Percentiles rank a stretch among this genome's conserved stretches.
Conservation (phyloP, 2,329 filamentous ascomycete species). For the Fusarium sp. region DNA sequence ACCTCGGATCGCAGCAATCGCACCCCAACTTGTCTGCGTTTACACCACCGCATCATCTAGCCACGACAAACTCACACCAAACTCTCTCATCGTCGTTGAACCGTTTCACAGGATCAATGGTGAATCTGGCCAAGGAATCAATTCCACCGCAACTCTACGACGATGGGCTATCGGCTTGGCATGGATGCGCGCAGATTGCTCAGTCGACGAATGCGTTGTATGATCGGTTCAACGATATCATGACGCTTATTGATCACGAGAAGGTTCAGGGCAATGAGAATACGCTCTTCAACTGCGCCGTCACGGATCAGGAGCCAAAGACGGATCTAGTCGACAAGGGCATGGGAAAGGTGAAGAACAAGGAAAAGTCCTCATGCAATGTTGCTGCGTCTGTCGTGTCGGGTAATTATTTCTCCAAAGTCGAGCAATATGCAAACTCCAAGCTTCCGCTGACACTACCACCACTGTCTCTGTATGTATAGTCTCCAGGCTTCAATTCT, state of each 20-base stretch:
- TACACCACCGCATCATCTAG: neutral
- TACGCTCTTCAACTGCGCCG: constrained; percentile 59
- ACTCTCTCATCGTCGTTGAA: constrained; percentile 39
- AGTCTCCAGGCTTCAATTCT: neutral
- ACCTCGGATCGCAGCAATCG: constrained; percentile 46
- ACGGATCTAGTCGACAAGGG: constrained; percentile 5
- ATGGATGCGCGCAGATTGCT: constrained; percentile 54
- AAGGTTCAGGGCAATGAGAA: constrained; percentile 62
- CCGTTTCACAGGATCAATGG: constrained; percentile 54
- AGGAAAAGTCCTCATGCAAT: constrained; percentile 25
- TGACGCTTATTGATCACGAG: constrained; percentile 78
- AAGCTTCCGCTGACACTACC: constrained; percentile 74
- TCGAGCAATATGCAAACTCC: constrained; percentile 82
- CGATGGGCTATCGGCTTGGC: constrained; percentile 56
- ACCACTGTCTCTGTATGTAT: constrained; percentile 71
- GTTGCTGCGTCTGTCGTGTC: constrained; percentile 47
- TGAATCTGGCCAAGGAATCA: constrained; percentile 56
- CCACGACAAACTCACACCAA: constrained; percentile 3
- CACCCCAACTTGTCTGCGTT: neutral
- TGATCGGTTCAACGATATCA: constrained; percentile 74
- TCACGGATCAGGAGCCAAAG: neutral
- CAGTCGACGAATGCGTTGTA: constrained; percentile 61
- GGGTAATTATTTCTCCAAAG: constrained; percentile 76
- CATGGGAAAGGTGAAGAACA: constrained; percentile 28
- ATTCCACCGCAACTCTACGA: constrained; percentile 55